A percentile compares a stretch with the other conserved stretches of the same genome.
Conservation (phyloP, 106 monocot genomes). For the Apostasia shenzhenica region DNA sequence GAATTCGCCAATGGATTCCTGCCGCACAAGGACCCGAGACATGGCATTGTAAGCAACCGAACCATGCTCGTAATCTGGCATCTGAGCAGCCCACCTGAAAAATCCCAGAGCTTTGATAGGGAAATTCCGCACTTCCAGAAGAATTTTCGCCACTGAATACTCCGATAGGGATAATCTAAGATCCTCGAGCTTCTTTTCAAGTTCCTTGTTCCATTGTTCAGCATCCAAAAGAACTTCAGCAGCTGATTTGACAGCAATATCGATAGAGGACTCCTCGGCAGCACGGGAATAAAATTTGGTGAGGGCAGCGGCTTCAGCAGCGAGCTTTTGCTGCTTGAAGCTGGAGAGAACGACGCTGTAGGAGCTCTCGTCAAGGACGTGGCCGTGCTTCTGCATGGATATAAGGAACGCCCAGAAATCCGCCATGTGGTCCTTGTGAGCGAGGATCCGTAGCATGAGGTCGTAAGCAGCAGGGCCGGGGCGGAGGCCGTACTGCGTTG, state of each 20-base stretch:
- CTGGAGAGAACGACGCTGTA: slow-evolving; percentile 35
- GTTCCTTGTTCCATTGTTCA: slow-evolving; percentile 11
- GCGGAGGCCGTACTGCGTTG: slow-evolving; percentile 10
- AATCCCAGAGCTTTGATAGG: slow-evolving; percentile 64
- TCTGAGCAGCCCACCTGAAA: slow-evolving; percentile 53
- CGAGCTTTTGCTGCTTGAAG: slow-evolving; percentile 52
- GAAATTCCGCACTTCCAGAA: slow-evolving; percentile 27
- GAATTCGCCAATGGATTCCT: slow-evolving; percentile 49
- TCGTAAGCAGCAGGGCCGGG: slow-evolving; percentile 36
- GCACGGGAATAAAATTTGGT: slow-evolving; percentile 24
- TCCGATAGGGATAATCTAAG: slow-evolving; percentile 32
- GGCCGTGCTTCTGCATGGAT: slow-evolving; percentile 41
- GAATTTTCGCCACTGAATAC: slow-evolving; percentile 20
- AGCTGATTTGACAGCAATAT: slow-evolving; percentile 4
- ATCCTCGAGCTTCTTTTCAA: slow-evolving; percentile 20
- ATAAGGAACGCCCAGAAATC: slow-evolving; percentile 67
- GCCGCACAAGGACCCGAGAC: slow-evolving; percentile 48
- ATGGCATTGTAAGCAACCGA: slow-evolving; percentile 57
- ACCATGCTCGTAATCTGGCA: slow-evolving; percentile 33
- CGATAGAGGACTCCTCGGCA: neutral
- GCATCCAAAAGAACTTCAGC: slow-evolving; percentile 10
- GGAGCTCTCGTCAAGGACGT: slow-evolving; percentile 38
- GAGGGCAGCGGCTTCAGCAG: slow-evolving; percentile 33
- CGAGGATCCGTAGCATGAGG: slow-evolving; percentile 72
- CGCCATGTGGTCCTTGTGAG: slow-evolving; percentile 20